phyloP scores from a whole-genome alignment of 345 rosid genomes.

The Heritiera fomes region DNA sequence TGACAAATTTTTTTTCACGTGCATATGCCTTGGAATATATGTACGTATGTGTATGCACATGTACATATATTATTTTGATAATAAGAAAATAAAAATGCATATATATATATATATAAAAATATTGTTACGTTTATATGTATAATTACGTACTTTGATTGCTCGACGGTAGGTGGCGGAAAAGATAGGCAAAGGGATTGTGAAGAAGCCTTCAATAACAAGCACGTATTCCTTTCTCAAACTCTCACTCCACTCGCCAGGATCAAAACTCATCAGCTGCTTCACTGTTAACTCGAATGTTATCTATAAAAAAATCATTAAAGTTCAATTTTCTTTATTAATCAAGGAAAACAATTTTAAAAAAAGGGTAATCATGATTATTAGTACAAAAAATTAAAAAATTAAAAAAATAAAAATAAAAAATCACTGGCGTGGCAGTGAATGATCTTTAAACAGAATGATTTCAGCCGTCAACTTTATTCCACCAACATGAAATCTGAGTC shows the following conservation, averaged over 20 bases:
- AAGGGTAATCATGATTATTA: not conserved
- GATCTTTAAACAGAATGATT: slow-evolving; percentile 3
- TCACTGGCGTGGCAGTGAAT: not conserved
- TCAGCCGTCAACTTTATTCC: not conserved
- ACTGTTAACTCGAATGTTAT: slow-evolving; percentile 86
- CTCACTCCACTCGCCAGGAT: slow-evolving; percentile 98
- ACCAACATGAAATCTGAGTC: slow-evolving; percentile 2
- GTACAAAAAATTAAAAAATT: not conserved
- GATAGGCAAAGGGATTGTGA: slow-evolving; percentile 72
- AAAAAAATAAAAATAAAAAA: no score
- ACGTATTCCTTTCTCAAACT: slow-evolving; percentile 83
- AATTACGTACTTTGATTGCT: slow-evolving; percentile 62
- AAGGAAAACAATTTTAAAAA: not conserved
- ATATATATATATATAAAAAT: no score
- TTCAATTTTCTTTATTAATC: not conserved
- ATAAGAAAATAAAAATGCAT: not conserved
- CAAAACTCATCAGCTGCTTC: slow-evolving; percentile 94
- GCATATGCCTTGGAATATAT: no score
- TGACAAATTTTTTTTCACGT: no score
- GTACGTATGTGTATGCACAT: no score
- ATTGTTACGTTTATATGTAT: no score
- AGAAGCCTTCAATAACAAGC: slow-evolving; percentile 93
- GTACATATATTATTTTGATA: no score
- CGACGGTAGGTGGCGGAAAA: slow-evolving; percentile 83
- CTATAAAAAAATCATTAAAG: slow-evolving; percentile 15